phyloP scores from a whole-genome alignment of 2,329 filamentous ascomycete species.

The Pseudogymnoascus sp. region DNA sequence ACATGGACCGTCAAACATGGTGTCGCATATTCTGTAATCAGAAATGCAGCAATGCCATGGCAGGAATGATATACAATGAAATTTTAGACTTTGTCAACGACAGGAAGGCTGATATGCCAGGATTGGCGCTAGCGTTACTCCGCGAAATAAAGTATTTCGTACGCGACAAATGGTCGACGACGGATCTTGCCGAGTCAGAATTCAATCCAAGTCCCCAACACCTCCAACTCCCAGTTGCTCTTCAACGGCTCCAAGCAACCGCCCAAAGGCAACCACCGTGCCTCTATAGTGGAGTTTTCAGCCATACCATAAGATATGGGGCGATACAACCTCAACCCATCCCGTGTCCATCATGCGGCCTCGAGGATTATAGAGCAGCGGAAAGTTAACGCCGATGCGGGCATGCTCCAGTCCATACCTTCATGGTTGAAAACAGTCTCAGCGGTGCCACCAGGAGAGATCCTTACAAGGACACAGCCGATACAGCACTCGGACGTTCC shows the following conservation, averaged over 20 bases:
- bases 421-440: constrained; percentile 28
- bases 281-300: not conserved
- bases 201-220: constrained; percentile 5
- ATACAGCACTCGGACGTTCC: constrained; percentile 34
- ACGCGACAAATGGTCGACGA: not conserved
- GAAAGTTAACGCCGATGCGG: constrained; percentile 28
- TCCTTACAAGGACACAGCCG: constrained; percentile 45
- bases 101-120: constrained; percentile 3
- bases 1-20: constrained; percentile 58
- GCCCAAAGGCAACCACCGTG: constrained; percentile 1
- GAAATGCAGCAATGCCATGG: constrained; percentile 8
- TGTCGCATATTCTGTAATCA: constrained; percentile 30
- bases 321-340: constrained; percentile 31
- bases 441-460: constrained; percentile 46
- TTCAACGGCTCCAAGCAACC: not conserved
- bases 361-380: constrained; percentile 36
- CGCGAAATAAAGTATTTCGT: constrained; percentile 9
- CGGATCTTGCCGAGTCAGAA: constrained; percentile 8
- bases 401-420: constrained; percentile 15
- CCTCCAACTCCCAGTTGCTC: not conserved
- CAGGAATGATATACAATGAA: constrained; percentile 3
- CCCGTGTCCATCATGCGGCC: constrained; percentile 40
- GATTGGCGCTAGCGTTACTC: constrained; percentile 2
- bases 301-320: constrained; percentile 19
- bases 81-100: not conserved